Base-by-base conservation (phyloP, 345 rosid genomes). In the Brassica cretica region DNA sequence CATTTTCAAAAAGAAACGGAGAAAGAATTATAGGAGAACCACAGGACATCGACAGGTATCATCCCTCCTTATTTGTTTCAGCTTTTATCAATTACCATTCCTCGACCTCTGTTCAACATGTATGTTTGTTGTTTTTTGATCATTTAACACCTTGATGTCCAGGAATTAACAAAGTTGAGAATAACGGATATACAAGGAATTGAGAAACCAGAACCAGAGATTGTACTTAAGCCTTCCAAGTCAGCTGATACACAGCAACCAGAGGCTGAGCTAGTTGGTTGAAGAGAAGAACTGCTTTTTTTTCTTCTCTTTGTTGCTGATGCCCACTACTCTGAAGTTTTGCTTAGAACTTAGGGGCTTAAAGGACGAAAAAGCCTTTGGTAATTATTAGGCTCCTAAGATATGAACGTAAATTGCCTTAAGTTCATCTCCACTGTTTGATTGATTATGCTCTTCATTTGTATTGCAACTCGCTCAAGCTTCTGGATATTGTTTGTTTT, bases 121-220 rank as follows among this genome's bases (percentile, higher is more conserved):
- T 44, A 12, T 44, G 53, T 12, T 3, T 41, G 49, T 41, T 41
- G 0, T 5, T 44, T 44, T 12, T 12, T 44, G n/a, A 44, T 12
- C 53, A 44, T 44, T 2, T 25, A 59, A n/a, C n/a, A 5, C 46
- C 46, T 59, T 25, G 74, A 0, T 69, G 79, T 69, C 70, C 90
- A 96, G 98, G 99, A 96, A 85, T 82, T 96, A 71, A 96, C 98
- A 0, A 91, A 91, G 81, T 84, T 96, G 88, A 91, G 97, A 80
- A 96, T 93, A 85, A 87, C 91, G 15, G 94, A 90, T 75, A 89
- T 96, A 75, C 86, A 91, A 87, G 99, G 98, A 78, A 90, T 93
- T 56, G 91, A 83, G 79, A 89, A 89, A 84, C 93, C 92, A n/a
- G 86, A 85, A 85, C 44, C 64, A 15, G 68, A 72, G 71, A 27